These are phyloP conservation scores for Tilletia setariae DNA, from an alignment of 1,284 basidiomycete genomes.

Conservation along the genomic window DNA sequence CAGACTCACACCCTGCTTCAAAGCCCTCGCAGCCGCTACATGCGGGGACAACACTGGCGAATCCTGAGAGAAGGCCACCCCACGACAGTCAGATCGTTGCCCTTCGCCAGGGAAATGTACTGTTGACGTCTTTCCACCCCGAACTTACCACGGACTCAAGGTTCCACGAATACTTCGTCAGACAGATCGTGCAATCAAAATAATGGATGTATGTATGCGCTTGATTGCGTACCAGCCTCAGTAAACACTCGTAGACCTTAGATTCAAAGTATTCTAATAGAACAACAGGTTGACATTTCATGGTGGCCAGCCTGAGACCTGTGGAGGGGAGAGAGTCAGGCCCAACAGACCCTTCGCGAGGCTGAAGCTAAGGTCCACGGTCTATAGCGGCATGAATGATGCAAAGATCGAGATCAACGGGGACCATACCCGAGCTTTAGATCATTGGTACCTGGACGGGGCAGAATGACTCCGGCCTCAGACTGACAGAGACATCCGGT, in stretches of 20 bases:
- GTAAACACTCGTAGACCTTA: no score
- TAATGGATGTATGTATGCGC: no score
- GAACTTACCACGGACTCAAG: constrained; percentile 83
- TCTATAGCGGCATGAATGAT: no score
- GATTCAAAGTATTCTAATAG: no score
- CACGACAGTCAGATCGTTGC: constrained; percentile 71
- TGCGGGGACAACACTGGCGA: neutral
- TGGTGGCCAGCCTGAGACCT: no score
- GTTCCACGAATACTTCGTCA: constrained; percentile 82
- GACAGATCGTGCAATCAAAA: constrained; percentile 33
- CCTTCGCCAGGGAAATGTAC: constrained; percentile 74
- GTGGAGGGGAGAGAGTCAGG: no score
- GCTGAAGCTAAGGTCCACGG: no score
- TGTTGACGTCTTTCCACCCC: constrained; percentile 91
- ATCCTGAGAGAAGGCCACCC: constrained; percentile 24
- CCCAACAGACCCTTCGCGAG: no score
- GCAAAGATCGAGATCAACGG: neutral
- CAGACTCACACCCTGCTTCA: constrained; percentile 58
- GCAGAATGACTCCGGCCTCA: constrained; percentile 9
- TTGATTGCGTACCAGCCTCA: no score
- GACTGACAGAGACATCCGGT: neutral
- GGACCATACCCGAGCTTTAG: constrained; percentile 10
- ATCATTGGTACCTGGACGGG: constrained; percentile 6
- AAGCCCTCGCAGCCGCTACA: neutral
- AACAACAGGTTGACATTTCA: no score